Conservation (phyloP, 495 filamentous ascomycete genomes). For the Aspergillus cavernicola region DNA sequence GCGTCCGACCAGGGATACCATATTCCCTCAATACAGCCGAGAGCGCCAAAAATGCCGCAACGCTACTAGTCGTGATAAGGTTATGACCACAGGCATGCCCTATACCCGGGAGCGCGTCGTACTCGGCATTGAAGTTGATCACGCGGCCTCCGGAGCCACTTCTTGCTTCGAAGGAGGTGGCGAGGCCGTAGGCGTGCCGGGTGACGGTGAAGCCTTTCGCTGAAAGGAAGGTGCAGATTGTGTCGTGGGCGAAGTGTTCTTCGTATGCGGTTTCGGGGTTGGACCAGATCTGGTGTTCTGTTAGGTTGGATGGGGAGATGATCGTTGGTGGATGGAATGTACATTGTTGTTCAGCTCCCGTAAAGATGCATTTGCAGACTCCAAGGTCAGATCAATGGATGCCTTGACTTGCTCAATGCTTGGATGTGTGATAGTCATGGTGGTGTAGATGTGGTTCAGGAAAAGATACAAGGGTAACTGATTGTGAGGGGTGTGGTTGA, state of each 20-base stretch:
- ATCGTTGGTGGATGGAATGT: not conserved
- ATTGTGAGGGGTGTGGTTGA: too few species aligned
- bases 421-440: not conserved
- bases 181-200: slow-evolving; percentile 42
- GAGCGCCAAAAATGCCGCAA: slow-evolving; percentile 57
- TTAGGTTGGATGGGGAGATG: slow-evolving; percentile 13
- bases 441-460: not conserved
- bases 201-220: slow-evolving; percentile 54
- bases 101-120: slow-evolving; percentile 55
- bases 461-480: not conserved
- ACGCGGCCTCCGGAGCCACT: slow-evolving; percentile 39
- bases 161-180: slow-evolving; percentile 37
- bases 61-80: slow-evolving; percentile 60
- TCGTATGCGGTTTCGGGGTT: slow-evolving; percentile 58
- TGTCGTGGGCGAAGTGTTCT: slow-evolving; percentile 56
- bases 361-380: not conserved
- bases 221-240: slow-evolving; percentile 53
- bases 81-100: slow-evolving; percentile 71
- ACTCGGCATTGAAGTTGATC: slow-evolving; percentile 47
- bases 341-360: not conserved
- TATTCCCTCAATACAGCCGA: slow-evolving; percentile 45
- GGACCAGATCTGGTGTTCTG: slow-evolving; percentile 47
- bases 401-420: not conserved
- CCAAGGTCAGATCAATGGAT: not conserved
- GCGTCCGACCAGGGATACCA: slow-evolving; percentile 51